These are phyloP conservation scores for Fusarium temperatum DNA, from an alignment of 2,329 filamentous ascomycete species.

Conservation along the genomic window DNA sequence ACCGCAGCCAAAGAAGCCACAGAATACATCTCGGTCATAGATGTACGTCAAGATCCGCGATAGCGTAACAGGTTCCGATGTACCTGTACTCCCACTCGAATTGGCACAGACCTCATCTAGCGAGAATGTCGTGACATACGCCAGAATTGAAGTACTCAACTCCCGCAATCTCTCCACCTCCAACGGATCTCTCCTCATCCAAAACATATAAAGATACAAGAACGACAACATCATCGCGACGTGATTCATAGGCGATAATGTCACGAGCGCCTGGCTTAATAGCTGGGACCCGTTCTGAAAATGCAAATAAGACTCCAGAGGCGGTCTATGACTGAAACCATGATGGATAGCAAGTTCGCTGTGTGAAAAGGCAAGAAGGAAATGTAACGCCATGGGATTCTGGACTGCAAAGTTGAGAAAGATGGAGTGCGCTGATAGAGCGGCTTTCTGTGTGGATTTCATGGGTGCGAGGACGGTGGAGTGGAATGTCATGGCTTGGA, in stretches of 20 bases:
- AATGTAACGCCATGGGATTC: constrained; percentile 2
- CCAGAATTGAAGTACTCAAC: not conserved
- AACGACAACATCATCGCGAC: constrained; percentile 12
- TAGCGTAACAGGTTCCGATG: not conserved
- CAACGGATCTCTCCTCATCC: constrained; percentile 2
- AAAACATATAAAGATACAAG: constrained; percentile 8
- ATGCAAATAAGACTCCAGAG: not conserved
- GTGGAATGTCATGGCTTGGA: constrained; percentile 14
- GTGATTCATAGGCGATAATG: not conserved
- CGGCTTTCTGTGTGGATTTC: constrained; percentile 6
- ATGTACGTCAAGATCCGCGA: constrained; percentile 9
- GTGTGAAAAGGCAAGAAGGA: not conserved
- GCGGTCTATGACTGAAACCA: not conserved
- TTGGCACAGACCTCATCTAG: constrained; percentile 2
- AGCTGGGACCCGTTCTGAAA: constrained; percentile 6
- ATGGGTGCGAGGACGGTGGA: constrained; percentile 10
- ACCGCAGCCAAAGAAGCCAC: constrained; percentile 4
- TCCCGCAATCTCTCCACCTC: not conserved
- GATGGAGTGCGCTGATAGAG: constrained; percentile 5
- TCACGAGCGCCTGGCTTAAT: not conserved
- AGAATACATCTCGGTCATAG: constrained; percentile 7
- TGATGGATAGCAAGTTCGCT: constrained; percentile 3
- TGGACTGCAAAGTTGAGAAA: constrained; percentile 14
- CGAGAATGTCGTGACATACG: constrained; percentile 1
- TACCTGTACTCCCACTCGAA: not conserved